Base-by-base conservation (phyloP, 768 basidiomycete genomes). In the Agrocybe praecox region DNA sequence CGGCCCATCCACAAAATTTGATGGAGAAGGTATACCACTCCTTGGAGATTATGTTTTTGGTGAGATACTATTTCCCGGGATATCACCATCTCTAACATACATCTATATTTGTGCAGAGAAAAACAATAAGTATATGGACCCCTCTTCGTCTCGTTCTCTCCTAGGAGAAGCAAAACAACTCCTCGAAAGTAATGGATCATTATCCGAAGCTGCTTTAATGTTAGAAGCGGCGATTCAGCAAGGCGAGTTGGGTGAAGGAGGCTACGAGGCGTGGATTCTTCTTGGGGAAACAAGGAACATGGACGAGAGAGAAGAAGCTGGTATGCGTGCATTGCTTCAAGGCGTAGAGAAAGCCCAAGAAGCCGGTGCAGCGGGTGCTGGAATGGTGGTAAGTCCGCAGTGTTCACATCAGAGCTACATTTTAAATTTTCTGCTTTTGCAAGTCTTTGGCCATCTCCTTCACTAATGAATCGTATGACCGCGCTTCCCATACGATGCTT, bases 361-460 rank as follows among this genome's bases (percentile, higher is more conserved):
- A 32, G 82, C 79, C 17, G 86, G 86, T 24, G 81, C 80, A n/a
- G 67, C 78, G 6, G 89, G 89, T 18, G 79, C 76, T 40, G 92
- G 92, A 51, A 90, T 89, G 87, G 71, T 92, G 65, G 91, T 90
- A 72, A 54, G 86, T 75, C 19, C 5, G 6, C 18, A 24, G 15
- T 11, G 23, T 19, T 49, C 29, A 40, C 45, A 26, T 50, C 44
- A n/a, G 43, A 24, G 21, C 21, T 26, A 42, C 15, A 47, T 49
- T 49, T 56, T 47, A 33, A 57, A 23, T 68, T 29, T 33, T 19
- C 12, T 9, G 49, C 23, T 32, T 18, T 40, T 64, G 9, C 9
- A 24, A 98, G 96, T 94, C 94, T 6, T 83, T 98, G 32, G 95
- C 96, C 1, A 94, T 98, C 60, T 94, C 94, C 9, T 98, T 92